phyloP scores from a whole-genome alignment of 371 early-diverging fungal species.

The Dichotomocladium elegans region DNA sequence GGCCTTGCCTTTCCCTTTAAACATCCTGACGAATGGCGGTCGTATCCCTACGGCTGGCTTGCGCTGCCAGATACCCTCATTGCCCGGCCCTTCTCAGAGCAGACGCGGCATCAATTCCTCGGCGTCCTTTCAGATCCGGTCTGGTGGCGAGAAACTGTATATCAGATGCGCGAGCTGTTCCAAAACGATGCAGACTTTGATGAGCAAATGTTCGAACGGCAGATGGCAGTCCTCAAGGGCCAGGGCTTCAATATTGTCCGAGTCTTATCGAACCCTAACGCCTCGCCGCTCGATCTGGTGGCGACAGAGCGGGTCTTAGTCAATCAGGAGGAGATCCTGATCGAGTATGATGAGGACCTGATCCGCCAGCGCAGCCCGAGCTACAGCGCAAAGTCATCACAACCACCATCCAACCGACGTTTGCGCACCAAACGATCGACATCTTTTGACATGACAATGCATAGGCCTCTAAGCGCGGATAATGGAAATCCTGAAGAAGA shows the following conservation, averaged over 20 bases:
- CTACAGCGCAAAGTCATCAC: background rate
- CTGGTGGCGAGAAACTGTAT: conserved; percentile 80
- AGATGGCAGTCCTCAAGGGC: conserved; percentile 82
- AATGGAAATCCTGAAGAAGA: conserved; percentile 1
- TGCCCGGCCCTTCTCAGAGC: conserved; percentile 63
- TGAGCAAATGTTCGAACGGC: conserved; percentile 75
- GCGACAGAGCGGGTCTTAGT: conserved; percentile 49
- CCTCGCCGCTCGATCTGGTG: conserved; percentile 59
- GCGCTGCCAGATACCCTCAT: conserved; percentile 61
- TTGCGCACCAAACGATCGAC: conserved; percentile 35
- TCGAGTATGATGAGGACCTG: conserved; percentile 33
- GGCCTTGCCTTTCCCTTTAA: conserved; percentile 92
- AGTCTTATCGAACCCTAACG: conserved; percentile 52
- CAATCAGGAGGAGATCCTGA: conserved; percentile 49
- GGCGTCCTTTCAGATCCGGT: conserved; percentile 62
- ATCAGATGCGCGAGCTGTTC: conserved; percentile 63
- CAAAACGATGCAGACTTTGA: conserved; percentile 73
- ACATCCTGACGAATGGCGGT: conserved; percentile 87
- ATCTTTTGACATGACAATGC: conserved; percentile 27
- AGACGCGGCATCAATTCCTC: conserved; percentile 64
- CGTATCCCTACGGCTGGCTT: conserved; percentile 89
- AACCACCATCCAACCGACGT: conserved; percentile 3
- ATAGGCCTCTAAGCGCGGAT: background rate
- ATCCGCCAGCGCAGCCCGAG: conserved; percentile 11
- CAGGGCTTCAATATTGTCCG: conserved; percentile 83